These are phyloP conservation scores for Aphanoascus verrucosus DNA, from an alignment of 2,329 filamentous ascomycete genomes.

Conservation along the genomic window DNA sequence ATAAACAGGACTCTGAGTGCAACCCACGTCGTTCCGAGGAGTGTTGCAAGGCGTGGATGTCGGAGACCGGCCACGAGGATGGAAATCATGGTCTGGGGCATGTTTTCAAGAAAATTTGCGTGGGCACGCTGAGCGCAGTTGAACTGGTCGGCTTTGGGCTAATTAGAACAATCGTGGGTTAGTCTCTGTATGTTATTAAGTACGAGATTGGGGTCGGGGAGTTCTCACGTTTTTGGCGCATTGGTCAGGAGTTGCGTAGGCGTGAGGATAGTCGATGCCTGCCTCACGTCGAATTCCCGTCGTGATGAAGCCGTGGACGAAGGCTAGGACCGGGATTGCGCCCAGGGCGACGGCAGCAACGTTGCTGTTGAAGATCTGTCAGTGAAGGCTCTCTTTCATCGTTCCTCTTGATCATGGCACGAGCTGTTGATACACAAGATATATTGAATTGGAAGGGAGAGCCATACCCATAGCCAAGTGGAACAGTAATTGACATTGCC, in stretches of 20 bases:
- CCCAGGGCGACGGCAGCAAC: constrained; percentile 46
- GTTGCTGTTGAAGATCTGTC: constrained; percentile 34
- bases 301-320: constrained; percentile 42
- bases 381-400: not conserved
- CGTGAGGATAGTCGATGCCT: constrained; percentile 47
- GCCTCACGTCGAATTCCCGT: constrained; percentile 41
- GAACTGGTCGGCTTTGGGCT: constrained; percentile 38
- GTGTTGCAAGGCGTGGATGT: constrained; percentile 41
- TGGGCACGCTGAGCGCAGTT: constrained; percentile 48
- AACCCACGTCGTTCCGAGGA: constrained; percentile 42
- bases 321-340: constrained; percentile 43
- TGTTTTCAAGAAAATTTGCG: constrained; percentile 51
- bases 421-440: not conserved
- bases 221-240: constrained; percentile 36
- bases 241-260: constrained; percentile 47
- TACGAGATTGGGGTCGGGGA: not conserved
- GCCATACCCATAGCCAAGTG: constrained; percentile 40
- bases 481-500: constrained; percentile 37
- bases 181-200: not conserved
- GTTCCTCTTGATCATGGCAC: not conserved
- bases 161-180: not conserved
- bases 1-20: constrained; percentile 41
- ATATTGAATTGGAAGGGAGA: not conserved
- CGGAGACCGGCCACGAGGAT: constrained; percentile 46
- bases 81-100: constrained; percentile 40